phyloP scores from a whole-genome alignment of 1,284 basidiomycete genomes.

The Ganoderma meredithae region DNA sequence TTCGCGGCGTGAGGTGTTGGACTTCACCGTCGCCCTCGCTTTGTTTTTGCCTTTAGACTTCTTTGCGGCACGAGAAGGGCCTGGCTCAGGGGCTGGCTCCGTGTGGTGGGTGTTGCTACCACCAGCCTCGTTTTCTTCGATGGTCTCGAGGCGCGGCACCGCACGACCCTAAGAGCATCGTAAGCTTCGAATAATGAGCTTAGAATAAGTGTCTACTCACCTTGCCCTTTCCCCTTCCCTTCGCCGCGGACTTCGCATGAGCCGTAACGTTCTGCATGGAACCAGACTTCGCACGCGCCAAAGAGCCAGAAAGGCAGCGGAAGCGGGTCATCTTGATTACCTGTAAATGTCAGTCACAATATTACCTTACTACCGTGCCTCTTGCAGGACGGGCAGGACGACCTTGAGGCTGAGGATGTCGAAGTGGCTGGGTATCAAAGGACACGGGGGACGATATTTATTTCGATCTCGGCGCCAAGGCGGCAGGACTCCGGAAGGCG shows the following conservation, averaged over 20 bases:
- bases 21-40: conserved; percentile 17
- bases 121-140: neutral
- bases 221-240: neutral
- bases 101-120: conserved; percentile 6
- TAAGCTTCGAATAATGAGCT: neutral
- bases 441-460: conserved; percentile 5
- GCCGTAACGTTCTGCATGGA: conserved; percentile 14
- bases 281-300: conserved; percentile 10
- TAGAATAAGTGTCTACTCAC: neutral
- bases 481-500: conserved; percentile 8
- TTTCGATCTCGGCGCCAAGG: conserved; percentile 14
- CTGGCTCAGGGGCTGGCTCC: neutral
- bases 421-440: neutral
- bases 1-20: conserved; percentile 16
- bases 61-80: conserved; percentile 10
- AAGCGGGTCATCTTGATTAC: conserved; percentile 27
- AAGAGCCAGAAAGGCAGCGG: conserved; percentile 28
- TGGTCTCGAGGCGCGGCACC: conserved; percentile 1
- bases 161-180: neutral
- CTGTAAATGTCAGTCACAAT: conserved; percentile 5
- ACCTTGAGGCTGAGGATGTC: conserved; percentile 13
- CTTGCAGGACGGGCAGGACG: conserved; percentile 17
- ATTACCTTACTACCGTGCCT: conserved; percentile 21
- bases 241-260: neutral
- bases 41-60: conserved; percentile 36